Evolutionary conservation across 805 yeast genomes (phyloP), one percentile per base, ranked within the genome.

Genomic region (Yarrowia sp.): DNA sequence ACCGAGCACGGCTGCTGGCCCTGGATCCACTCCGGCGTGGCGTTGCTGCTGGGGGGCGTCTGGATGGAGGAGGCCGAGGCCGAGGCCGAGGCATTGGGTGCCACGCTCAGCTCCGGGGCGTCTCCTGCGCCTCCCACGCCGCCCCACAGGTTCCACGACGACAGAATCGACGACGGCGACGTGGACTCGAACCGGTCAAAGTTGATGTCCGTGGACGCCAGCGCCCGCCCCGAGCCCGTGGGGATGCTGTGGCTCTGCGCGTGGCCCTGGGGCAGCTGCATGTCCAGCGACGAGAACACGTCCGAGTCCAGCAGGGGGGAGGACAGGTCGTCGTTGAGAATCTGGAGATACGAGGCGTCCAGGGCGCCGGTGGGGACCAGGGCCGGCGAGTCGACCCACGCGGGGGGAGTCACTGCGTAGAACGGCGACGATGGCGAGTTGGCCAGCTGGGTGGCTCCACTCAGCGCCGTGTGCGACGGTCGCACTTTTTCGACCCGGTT

Each of bases 271-370:
- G 15, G 19, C 53, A 50, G 30, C 12, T 58, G 50, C 64, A 58
- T 43, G 64, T 42, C 50, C 14, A 43, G 39, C 17, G 64, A 30
- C 17, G 64, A 42, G 33, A 58, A 58, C 50, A 58, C 49, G 50
- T 58, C 64, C 30, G 64, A 43, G 50, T 58, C 64, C 40, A 58
- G 50, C 64, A 58, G 49, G 14, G 64, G 64, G 17, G 64, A 58
- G 30, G 50, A 42, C 7, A 58, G 64, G 39, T 58, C 64, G 40
- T 58, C 64, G 40, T 58, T 30, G 39, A 58, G 49, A 8, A 58
- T 30, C 64, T 42, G 50, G 9, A 58, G 49, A 50, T 58, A 58
- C n/a, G 63, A 42, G n/a, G 64, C 33, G 50, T 58, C 50, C 17
- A 58, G 24, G 30, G 40, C 5, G 24, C 50, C 50, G 7, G 49